Evolutionary conservation across 305 asterid genomes (phyloP).

Genomic region (Solanum hybrid): DNA sequence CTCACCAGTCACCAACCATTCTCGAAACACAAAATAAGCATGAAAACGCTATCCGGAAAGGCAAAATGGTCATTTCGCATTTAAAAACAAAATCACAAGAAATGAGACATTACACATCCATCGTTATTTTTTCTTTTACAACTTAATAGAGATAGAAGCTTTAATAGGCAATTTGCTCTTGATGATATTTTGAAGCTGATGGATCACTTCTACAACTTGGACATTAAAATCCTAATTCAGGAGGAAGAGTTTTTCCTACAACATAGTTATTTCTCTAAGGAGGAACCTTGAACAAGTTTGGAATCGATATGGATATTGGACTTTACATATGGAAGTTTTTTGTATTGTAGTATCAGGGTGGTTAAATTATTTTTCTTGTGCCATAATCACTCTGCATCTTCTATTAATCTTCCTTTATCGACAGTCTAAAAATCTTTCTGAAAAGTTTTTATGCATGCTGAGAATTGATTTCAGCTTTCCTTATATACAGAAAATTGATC

Average conservation of each 20-base stretch:
- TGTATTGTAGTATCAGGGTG: not conserved
- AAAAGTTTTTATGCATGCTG: not conserved
- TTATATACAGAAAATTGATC: not conserved
- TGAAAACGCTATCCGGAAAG: not conserved
- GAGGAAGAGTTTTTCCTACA: constrained; percentile 85
- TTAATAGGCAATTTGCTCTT: constrained; percentile 56
- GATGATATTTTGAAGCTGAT: constrained; percentile 70
- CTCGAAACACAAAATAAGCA: too few relatives aligned
- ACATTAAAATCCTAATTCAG: constrained; percentile 45
- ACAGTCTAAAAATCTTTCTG: too few relatives aligned
- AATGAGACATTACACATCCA: constrained; percentile 34
- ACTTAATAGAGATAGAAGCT: constrained; percentile 42
- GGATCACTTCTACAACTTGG: constrained; percentile 80
- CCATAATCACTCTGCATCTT: not conserved
- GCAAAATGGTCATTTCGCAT: too few relatives aligned
- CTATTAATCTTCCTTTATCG: too few relatives aligned
- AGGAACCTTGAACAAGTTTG: constrained; percentile 35
- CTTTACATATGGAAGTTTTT: not conserved
- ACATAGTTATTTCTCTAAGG: constrained; percentile 49
- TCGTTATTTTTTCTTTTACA: constrained; percentile 47
- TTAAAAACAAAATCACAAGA: not conserved
- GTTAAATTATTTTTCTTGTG: not conserved
- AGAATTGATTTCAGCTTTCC: not conserved
- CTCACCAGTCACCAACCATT: too few relatives aligned
- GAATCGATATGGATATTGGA: not conserved